These are phyloP conservation scores for Isatis tinctoria DNA, from an alignment of 345 rosid species.

Conservation along the genomic window DNA sequence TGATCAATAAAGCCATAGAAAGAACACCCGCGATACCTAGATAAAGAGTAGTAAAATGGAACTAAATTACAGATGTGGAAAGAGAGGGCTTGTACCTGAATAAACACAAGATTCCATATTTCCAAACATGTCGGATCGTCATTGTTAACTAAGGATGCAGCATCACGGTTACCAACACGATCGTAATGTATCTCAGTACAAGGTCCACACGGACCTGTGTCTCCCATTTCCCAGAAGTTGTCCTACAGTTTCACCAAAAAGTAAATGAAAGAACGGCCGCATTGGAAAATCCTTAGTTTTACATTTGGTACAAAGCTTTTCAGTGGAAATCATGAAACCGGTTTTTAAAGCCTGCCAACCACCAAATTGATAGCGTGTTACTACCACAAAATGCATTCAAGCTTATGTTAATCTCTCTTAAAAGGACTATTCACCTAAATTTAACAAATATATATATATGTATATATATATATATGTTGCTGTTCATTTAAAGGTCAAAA, in stretches of 20 bases:
- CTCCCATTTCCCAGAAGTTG: slow-evolving; percentile 99
- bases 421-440: not conserved
- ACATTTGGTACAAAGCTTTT: not conserved
- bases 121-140: slow-evolving; percentile 98
- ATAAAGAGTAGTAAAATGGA: slow-evolving; percentile 12
- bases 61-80: not conserved
- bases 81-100: slow-evolving; percentile 59
- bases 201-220: slow-evolving; percentile 98
- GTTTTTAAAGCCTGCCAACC: not conserved
- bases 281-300: not conserved
- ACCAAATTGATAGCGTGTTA: not conserved
- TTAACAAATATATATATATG: not conserved
- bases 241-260: slow-evolving; percentile 46
- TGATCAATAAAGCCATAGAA: not conserved
- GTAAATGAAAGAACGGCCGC: not conserved
- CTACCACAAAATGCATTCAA: not conserved
- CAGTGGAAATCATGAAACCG: not conserved
- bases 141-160: slow-evolving; percentile 78
- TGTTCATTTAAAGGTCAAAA: not conserved
- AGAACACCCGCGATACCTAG: not conserved
- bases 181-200: slow-evolving; percentile 97
- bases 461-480: too few species aligned
- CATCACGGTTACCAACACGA: slow-evolving; percentile 82
- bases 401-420: not conserved
- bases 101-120: slow-evolving; percentile 97